Conservation (phyloP, 352 stramenopile genomes). For the Pythium rhizo-oryzae region DNA sequence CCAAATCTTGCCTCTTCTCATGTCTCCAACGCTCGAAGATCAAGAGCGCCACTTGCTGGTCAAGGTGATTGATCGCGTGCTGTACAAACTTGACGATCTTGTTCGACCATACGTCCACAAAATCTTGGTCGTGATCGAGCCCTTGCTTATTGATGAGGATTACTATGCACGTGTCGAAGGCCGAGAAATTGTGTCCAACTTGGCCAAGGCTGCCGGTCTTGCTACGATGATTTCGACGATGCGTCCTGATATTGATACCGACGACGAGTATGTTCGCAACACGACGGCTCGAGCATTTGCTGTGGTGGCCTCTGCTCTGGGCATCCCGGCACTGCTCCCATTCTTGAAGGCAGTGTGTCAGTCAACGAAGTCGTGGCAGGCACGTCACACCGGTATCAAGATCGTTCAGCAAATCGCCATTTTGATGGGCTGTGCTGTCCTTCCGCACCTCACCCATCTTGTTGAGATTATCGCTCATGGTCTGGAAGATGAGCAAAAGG, state of each 20-base stretch:
- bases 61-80: slow-evolving; percentile 99
- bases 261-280: slow-evolving; percentile 99
- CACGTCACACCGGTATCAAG: slow-evolving; percentile 99
- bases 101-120: slow-evolving; percentile 99
- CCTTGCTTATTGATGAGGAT: slow-evolving; percentile 99
- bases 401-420: slow-evolving; percentile 99
- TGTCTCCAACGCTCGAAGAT: slow-evolving; percentile 98
- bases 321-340: slow-evolving; percentile 96
- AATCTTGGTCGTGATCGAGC: slow-evolving; percentile 99
- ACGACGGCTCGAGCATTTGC: slow-evolving; percentile 98
- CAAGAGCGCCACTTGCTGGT: slow-evolving; percentile 99
- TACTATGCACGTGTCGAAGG: slow-evolving; percentile 99
- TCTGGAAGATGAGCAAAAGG: slow-evolving; percentile 98
- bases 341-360: slow-evolving; percentile 99
- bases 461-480: slow-evolving; percentile 99
- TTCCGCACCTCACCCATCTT: slow-evolving; percentile 97
- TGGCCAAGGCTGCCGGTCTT: slow-evolving; percentile 98
- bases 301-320: slow-evolving; percentile 98
- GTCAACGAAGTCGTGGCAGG: slow-evolving; percentile 98
- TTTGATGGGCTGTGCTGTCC: slow-evolving; percentile 97
- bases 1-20: slow-evolving; percentile 99
- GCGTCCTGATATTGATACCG: slow-evolving; percentile 98
- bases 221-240: slow-evolving; percentile 99
- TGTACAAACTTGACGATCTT: slow-evolving; percentile 99
- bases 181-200: slow-evolving; percentile 99